phyloP scores from a whole-genome alignment of 2,329 filamentous ascomycete genomes.

The Penicillium sp. region DNA sequence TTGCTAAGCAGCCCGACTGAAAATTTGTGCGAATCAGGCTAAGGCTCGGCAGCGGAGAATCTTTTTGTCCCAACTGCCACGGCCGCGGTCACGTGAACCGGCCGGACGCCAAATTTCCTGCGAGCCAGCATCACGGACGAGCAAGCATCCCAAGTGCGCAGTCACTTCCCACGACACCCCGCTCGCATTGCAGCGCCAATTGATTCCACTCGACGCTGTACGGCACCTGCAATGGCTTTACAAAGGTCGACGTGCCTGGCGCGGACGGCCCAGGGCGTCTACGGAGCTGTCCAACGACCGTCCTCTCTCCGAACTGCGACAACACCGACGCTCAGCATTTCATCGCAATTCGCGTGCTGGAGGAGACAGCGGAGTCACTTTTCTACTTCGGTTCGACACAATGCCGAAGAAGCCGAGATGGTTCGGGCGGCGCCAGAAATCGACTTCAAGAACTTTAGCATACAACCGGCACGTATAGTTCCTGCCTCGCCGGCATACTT shows the following conservation, averaged over 20 bases:
- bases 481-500: constrained; percentile 94
- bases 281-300: constrained; percentile 30
- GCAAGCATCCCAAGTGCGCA: neutral
- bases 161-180: neutral
- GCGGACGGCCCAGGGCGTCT: constrained; percentile 30
- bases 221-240: constrained; percentile 32
- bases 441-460: constrained; percentile 26
- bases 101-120: constrained; percentile 10
- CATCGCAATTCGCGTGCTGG: neutral
- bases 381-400: constrained; percentile 22
- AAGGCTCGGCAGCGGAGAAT: constrained; percentile 21
- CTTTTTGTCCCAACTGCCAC: constrained; percentile 13
- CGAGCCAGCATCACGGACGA: constrained; percentile 4
- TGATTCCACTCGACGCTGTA: constrained; percentile 13
- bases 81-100: constrained; percentile 21
- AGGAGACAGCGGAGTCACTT: constrained; percentile 18
- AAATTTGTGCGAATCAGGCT: constrained; percentile 25
- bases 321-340: neutral
- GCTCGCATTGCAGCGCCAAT: constrained; percentile 1
- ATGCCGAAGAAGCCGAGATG: constrained; percentile 25
- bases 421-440: constrained; percentile 30
- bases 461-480: constrained; percentile 64
- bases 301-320: constrained; percentile 40
- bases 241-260: constrained; percentile 32
- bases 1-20: constrained; percentile 11